These are phyloP conservation scores for Stereum hirsutum DNA, from an alignment of 1,284 basidiomycete genomes.

Conservation along the genomic window DNA sequence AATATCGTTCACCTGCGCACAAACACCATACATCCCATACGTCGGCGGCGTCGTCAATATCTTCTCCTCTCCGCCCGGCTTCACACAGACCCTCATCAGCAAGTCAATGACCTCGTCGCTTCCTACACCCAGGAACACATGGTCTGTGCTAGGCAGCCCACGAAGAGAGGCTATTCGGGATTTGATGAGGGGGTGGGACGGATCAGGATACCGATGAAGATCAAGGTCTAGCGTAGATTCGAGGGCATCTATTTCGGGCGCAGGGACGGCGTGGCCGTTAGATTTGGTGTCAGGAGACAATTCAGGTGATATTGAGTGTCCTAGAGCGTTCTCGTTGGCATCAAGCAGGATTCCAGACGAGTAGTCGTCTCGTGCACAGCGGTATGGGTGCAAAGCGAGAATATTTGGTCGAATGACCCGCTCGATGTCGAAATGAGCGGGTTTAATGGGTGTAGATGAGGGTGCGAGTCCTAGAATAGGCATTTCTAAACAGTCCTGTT, in stretches of 20 bases:
- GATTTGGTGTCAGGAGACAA: slow-evolving; percentile 9
- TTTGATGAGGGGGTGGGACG: slow-evolving; percentile 78
- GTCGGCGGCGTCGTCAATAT: slow-evolving; percentile 89
- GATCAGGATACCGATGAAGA: slow-evolving; percentile 84
- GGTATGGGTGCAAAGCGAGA: slow-evolving; percentile 85
- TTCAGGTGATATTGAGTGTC: slow-evolving; percentile 63
- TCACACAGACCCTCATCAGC: slow-evolving; percentile 84
- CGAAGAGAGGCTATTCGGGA: slow-evolving; percentile 65
- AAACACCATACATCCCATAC: slow-evolving; percentile 97
- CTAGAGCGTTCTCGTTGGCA: slow-evolving; percentile 95
- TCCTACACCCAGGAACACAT: slow-evolving; percentile 93
- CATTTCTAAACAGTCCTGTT: no score
- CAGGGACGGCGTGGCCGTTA: slow-evolving; percentile 9
- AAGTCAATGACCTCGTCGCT: slow-evolving; percentile 97
- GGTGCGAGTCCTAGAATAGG: slow-evolving; percentile 35
- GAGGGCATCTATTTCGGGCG: slow-evolving; percentile 21
- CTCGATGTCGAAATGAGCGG: slow-evolving; percentile 78
- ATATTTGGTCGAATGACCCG: slow-evolving; percentile 91
- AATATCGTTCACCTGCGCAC: slow-evolving; percentile 93
- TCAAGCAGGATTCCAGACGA: slow-evolving; percentile 90
- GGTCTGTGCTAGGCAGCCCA: slow-evolving; percentile 52
- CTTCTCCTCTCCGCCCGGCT: slow-evolving; percentile 74
- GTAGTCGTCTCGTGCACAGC: slow-evolving; percentile 96
- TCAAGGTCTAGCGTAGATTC: slow-evolving; percentile 34
- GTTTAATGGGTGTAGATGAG: slow-evolving; percentile 36